phyloP scores from a whole-genome alignment of 2,329 filamentous ascomycete species.

The Biscogniauxia sp. region DNA sequence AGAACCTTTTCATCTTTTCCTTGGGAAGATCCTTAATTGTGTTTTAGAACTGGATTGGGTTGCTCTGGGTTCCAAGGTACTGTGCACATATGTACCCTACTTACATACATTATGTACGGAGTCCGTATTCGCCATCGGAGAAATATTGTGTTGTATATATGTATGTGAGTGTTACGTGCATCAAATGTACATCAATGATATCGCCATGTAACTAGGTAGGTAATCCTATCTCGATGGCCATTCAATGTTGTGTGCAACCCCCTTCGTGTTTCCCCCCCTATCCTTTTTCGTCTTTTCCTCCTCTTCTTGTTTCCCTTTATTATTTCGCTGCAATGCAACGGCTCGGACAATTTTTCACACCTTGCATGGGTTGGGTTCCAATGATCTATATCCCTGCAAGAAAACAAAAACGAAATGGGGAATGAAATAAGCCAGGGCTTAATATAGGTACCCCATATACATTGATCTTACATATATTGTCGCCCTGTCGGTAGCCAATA shows the following conservation, averaged over 20 bases:
- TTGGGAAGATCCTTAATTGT: no score
- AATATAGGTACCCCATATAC: background rate
- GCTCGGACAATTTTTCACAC: constrained; percentile 20
- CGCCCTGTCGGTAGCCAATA: background rate
- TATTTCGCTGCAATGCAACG: constrained; percentile 14
- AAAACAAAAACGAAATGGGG: background rate
- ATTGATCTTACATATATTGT: background rate
- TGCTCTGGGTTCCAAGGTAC: no score
- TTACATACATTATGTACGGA: no score
- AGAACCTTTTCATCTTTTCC: no score
- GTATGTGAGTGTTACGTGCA: no score
- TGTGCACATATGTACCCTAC: no score
- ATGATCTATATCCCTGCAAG: background rate
- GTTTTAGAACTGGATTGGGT: no score
- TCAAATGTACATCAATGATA: background rate
- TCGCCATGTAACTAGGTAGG: background rate
- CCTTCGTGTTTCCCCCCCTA: constrained; percentile 2
- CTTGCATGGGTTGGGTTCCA: background rate
- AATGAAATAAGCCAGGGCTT: background rate
- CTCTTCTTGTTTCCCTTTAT: constrained; percentile 11
- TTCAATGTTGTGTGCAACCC: background rate
- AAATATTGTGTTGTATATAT: no score
- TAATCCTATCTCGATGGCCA: background rate
- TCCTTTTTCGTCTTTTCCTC: constrained; percentile 16
- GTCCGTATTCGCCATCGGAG: no score